Evolutionary conservation across 2,329 filamentous ascomycete genomes (phyloP), one percentile per base, ranked within the genome.

Genomic region (Penicillium sp.): DNA sequence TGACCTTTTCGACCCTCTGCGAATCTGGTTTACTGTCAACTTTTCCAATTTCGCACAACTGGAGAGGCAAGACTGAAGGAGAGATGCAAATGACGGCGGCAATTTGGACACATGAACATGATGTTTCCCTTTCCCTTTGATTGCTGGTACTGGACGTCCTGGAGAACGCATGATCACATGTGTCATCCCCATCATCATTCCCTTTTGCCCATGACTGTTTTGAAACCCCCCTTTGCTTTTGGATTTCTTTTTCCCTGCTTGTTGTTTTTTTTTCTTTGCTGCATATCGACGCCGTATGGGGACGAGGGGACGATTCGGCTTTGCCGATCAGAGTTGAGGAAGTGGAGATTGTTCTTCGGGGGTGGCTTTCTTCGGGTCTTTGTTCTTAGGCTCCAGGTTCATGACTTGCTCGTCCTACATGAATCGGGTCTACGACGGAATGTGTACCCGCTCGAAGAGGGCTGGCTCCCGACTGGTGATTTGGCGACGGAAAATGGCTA

Each of bases 401-500:
- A 56, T 61, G 61, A 48, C 54, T 37, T 56, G 55, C 55, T 42
- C 48, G 22, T 35, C 54, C 22, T 58, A 51, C 55, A 49, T 54
- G 43, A 51, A 34, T 43, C 17, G 49, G 47, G 51, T 53, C 50
- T 58, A 37, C 42, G 17, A 41, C 52, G 34, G 22, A 31, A 51
- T 58, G 42, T 41, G 11, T 55, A 12, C 59, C 52, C 59, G 41
- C 42, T 58, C 22, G 59, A 49, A 51, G 56, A 58, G 43, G 31
- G 43, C 54, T 50, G 51, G n/a, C 43, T 61, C 55, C 62, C 48
- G 61, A 57, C 54, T 63, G 71, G 72, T 71, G 63, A 34, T 60
- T 76, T 76, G 77, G 75, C 72, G 77, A 77, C 66, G 77, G 77
- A 78, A 66, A 69, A 68, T 78, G 75, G 73, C 64, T 78, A 78